Base-by-base conservation (phyloP, 306 rosid species). In the Vicia villosa region DNA sequence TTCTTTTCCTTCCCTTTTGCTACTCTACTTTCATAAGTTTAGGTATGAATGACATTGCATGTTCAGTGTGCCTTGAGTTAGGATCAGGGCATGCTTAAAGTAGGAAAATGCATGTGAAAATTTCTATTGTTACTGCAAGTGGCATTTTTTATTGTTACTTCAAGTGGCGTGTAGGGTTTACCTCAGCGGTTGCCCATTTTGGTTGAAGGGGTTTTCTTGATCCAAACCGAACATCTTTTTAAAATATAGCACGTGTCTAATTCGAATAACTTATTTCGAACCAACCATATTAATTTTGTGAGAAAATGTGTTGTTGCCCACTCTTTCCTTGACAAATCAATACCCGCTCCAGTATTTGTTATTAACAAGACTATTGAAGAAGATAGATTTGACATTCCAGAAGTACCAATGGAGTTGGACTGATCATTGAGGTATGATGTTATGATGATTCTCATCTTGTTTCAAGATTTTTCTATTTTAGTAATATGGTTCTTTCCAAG, bases 331-430 rank as follows among this genome's bases (percentile, higher is more conserved):
- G 64, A 75, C 86, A n/a, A 45, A 37, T 9, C 47, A 19, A 0
- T 75, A 82, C 86, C 79, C 2, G 56, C 61, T 36, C 84, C 95
- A 13, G 75, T 83, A 42, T 73, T 81, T 75, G 85, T 93, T 71
- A 81, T 86, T 66, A 86, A 79, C 73, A 92, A 79, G 70, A 77
- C 93, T 60, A 84, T 86, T 49, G 91, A 90, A 82, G 98, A 93
- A 75, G 88, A 90, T 70, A 85, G 89, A 81, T 86, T 83, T 41
- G 88, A 93, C 73, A 82, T 93, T 82, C 98, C 97, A 68, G 87
- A 82, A 7, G 93, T 93, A 50, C 96, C 97, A n/a, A 93, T 93
- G 98, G 98, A 93, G 73, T 87, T 86, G 62, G 83, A 79, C 75
- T 83, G 56, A 78, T 72, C 64, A 41, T 30, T 54, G 52, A 8